phyloP scores from a whole-genome alignment of 2,329 filamentous ascomycete genomes.

The Xylaria sp. region DNA sequence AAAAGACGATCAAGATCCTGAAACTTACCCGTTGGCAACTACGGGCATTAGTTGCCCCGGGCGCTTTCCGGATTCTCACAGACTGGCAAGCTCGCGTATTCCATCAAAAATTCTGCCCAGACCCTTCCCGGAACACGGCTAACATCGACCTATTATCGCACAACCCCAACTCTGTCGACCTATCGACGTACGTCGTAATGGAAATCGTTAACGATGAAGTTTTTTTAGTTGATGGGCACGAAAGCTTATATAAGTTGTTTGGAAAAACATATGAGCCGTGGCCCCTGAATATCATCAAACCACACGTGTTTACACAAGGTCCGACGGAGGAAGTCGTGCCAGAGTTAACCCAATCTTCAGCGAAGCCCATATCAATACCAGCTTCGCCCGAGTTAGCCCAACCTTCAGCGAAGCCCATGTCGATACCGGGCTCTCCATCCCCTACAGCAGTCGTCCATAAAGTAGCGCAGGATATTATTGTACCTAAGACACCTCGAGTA shows the following conservation, averaged over 20 bases:
- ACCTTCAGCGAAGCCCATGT: neutral
- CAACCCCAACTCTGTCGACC: neutral
- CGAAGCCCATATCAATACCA: neutral
- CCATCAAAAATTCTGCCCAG: neutral
- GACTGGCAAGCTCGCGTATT: neutral
- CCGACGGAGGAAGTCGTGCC: neutral
- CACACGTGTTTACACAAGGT: neutral
- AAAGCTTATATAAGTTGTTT: conserved; percentile 1
- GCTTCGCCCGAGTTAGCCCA: too few relatives aligned
- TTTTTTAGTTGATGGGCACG: neutral
- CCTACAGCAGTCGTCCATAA: neutral
- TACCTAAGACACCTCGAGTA: neutral
- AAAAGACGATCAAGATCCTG: neutral
- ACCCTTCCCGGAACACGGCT: neutral
- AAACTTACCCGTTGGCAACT: neutral
- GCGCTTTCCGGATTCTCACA: neutral
- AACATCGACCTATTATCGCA: neutral
- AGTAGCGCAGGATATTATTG: neutral
- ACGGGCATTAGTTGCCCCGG: neutral
- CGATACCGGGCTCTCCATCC: neutral
- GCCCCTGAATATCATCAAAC: neutral
- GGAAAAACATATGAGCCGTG: neutral
- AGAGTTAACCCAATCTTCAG: neutral
- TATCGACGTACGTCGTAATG: neutral
- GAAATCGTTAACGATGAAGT: neutral